phyloP scores from a whole-genome alignment of 2,329 filamentous ascomycete species.

The Sporothrix schenckii region DNA sequence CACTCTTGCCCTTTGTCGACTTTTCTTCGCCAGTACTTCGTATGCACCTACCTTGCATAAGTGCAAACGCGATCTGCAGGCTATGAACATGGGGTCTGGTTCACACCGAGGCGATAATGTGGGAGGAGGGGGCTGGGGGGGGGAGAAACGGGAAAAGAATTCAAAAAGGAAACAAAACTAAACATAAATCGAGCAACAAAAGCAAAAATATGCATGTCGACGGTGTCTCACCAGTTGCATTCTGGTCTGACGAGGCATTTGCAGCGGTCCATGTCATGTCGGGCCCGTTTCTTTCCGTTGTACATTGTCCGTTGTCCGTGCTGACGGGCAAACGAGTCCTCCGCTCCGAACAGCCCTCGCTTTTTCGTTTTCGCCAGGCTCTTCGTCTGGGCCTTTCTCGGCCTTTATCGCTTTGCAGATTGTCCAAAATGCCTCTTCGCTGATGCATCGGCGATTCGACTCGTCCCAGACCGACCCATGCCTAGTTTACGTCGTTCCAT shows the following conservation, averaged over 20 bases:
- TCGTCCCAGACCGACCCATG: not conserved
- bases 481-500: not conserved
- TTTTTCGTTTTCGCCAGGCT: not conserved
- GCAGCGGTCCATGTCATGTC: not conserved
- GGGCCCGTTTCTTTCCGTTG: not conserved
- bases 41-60: conserved; percentile 24
- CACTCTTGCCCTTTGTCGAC: not conserved
- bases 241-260: conserved; percentile 17
- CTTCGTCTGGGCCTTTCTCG: not conserved
- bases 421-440: not conserved
- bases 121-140: too few relatives aligned
- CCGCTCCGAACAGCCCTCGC: not conserved
- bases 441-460: not conserved
- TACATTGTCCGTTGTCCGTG: not conserved
- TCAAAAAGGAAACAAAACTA: not conserved
- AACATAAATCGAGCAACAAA: not conserved
- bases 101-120: not conserved
- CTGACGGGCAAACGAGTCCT: not conserved
- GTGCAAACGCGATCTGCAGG: conserved; percentile 20
- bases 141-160: not conserved
- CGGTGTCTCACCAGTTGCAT: conserved; percentile 17
- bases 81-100: not conserved
- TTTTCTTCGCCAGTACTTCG: conserved; percentile 6
- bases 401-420: not conserved
- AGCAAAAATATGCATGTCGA: not conserved